Evolutionary conservation across 352 stramenopile species (phyloP).

Genomic region (Phytophthora idaei): DNA sequence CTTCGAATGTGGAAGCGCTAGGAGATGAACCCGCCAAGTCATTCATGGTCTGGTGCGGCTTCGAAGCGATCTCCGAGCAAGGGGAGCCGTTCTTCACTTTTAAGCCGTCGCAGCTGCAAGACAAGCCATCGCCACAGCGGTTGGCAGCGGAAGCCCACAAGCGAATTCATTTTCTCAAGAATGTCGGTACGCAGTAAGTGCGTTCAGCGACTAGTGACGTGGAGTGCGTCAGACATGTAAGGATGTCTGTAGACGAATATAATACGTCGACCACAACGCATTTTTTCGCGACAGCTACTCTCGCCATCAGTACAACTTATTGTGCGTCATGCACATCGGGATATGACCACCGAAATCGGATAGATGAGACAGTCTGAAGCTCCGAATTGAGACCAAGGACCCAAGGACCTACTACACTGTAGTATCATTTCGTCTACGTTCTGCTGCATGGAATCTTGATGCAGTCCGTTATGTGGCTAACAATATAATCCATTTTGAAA

Average conservation of each 20-base stretch:
- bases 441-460: neutral
- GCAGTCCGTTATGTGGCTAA: neutral
- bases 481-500: constrained; percentile 25
- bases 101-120: constrained; percentile 15
- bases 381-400: constrained; percentile 19
- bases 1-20: constrained; percentile 48
- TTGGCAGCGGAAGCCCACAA: constrained; percentile 37
- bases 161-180: constrained; percentile 41
- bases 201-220: constrained; percentile 17
- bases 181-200: constrained; percentile 29
- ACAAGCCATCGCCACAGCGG: constrained; percentile 5
- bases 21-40: constrained; percentile 18
- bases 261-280: neutral
- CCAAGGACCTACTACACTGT: neutral
- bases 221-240: neutral
- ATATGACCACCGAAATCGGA: constrained; percentile 18
- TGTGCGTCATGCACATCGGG: neutral
- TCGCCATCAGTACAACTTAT: neutral
- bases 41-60: constrained; percentile 67
- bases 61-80: constrained; percentile 30
- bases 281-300: constrained; percentile 10
- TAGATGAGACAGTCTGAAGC: constrained; percentile 35
- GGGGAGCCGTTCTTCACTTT: constrained; percentile 55
- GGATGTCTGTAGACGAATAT: constrained; percentile 5
- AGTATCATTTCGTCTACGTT: constrained; percentile 22